phyloP scores from a whole-genome alignment of 2,329 filamentous ascomycete genomes.

The Calonectria henricotiae region DNA sequence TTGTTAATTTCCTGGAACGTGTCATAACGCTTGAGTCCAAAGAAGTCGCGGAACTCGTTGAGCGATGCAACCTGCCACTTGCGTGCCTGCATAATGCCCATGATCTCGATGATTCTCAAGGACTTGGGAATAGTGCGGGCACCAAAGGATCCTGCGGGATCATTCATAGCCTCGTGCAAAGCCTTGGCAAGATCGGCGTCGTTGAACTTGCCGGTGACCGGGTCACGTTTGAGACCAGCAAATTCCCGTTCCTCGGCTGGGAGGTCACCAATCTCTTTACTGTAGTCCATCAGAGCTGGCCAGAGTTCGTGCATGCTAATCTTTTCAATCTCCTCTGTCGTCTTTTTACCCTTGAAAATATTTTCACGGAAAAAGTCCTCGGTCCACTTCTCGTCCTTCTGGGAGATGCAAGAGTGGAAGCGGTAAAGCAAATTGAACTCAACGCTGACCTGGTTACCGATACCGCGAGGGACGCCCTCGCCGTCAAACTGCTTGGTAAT shows the following conservation, averaged over 20 bases:
- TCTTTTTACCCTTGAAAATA: conserved; percentile 43
- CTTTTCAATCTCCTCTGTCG: conserved; percentile 61
- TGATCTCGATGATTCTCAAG: conserved; percentile 74
- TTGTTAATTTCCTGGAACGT: conserved; percentile 71
- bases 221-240: conserved; percentile 64
- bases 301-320: conserved; percentile 47
- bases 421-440: conserved; percentile 80
- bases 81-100: conserved; percentile 76
- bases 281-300: conserved; percentile 35
- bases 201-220: conserved; percentile 67
- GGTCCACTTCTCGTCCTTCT: conserved; percentile 75
- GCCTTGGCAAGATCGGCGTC: conserved; percentile 73
- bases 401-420: conserved; percentile 76
- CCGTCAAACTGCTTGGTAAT: conserved; percentile 62
- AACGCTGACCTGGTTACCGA: conserved; percentile 78
- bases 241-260: conserved; percentile 61
- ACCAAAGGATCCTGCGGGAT: conserved; percentile 74
- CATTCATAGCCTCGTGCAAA: conserved; percentile 72
- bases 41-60: conserved; percentile 78
- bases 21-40: conserved; percentile 57
- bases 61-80: conserved; percentile 75
- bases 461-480: conserved; percentile 68
- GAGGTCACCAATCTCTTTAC: too few species aligned
- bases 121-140: conserved; percentile 72
- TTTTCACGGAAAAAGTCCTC: conserved; percentile 65